Evolutionary conservation across 495 filamentous ascomycete genomes (phyloP).

Genomic region (Penicillium ucsense): DNA sequence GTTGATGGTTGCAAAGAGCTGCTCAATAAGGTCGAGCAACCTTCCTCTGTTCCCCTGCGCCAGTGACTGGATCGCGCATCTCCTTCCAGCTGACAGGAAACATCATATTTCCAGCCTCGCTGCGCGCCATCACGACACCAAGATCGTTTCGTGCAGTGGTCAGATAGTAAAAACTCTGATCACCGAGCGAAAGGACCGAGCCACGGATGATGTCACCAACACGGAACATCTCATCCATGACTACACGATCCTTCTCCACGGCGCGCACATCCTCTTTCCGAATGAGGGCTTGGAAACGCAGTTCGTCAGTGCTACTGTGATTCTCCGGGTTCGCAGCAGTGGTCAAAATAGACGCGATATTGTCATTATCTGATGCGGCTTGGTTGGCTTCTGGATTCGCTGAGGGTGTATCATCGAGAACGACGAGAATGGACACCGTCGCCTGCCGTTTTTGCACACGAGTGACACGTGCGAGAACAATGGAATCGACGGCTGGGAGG

Average conservation of each 20-base stretch:
- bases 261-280: conserved; percentile 84
- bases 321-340: conserved; percentile 37
- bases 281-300: conserved; percentile 41
- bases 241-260: conserved; percentile 91
- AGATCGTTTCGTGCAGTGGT: conserved; percentile 82
- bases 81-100: conserved; percentile 91
- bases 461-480: conserved; percentile 75
- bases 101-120: conserved; percentile 82
- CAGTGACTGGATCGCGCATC: conserved; percentile 76
- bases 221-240: conserved; percentile 82
- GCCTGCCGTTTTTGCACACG: conserved; percentile 77
- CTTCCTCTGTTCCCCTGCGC: conserved; percentile 70
- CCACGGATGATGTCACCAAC: conserved; percentile 90
- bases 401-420: conserved; percentile 43
- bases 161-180: conserved; percentile 89
- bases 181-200: conserved; percentile 81
- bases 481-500: conserved; percentile 68
- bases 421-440: conserved; percentile 69
- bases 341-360: conserved; percentile 39
- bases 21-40: conserved; percentile 84
- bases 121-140: conserved; percentile 88
- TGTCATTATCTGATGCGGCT: conserved; percentile 34
- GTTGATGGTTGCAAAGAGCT: background rate
- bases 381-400: conserved; percentile 31
- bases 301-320: conserved; percentile 38